These are phyloP conservation scores for Penicillium fimorum DNA, from an alignment of 495 filamentous ascomycete genomes.

Conservation along the genomic window DNA sequence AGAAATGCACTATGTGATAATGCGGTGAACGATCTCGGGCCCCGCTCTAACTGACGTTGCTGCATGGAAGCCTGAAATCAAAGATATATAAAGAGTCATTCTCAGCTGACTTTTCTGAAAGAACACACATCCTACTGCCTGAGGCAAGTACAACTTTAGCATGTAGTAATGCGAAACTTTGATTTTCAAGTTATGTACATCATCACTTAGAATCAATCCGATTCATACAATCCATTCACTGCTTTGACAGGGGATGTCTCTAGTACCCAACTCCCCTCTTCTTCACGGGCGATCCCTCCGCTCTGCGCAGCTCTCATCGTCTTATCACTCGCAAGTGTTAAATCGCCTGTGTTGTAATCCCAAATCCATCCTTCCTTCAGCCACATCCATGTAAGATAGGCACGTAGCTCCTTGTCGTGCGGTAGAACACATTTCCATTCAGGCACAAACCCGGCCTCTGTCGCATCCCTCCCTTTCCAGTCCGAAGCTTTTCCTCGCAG, in stretches of 20 bases:
- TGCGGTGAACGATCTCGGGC: constrained; percentile 17
- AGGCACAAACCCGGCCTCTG: constrained; percentile 32
- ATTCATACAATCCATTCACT: constrained; percentile 28
- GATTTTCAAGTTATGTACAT: not conserved
- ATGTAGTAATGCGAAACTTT: not conserved
- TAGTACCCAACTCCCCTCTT: constrained; percentile 49
- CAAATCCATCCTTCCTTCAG: constrained; percentile 79
- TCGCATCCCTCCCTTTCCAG: constrained; percentile 54
- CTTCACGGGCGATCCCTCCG: constrained; percentile 62
- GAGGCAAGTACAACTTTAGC: not conserved
- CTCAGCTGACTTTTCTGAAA: not conserved
- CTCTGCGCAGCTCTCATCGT: constrained; percentile 56
- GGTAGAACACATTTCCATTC: constrained; percentile 92
- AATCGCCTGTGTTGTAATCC: constrained; percentile 70
- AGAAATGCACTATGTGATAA: not conserved
- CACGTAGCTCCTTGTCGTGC: constrained; percentile 82
- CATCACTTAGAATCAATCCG: constrained; percentile 9
- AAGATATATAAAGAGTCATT: not conserved
- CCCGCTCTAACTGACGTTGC: constrained; percentile 19
- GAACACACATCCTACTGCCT: not conserved
- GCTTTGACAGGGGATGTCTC: constrained; percentile 39
- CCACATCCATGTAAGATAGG: constrained; percentile 90
- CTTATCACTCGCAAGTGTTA: constrained; percentile 53
- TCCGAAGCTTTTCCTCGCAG: constrained; percentile 60
- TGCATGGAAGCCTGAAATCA: constrained; percentile 26